Conservation (phyloP, 2,329 filamentous ascomycete species). For the Didymella keratinophila region DNA sequence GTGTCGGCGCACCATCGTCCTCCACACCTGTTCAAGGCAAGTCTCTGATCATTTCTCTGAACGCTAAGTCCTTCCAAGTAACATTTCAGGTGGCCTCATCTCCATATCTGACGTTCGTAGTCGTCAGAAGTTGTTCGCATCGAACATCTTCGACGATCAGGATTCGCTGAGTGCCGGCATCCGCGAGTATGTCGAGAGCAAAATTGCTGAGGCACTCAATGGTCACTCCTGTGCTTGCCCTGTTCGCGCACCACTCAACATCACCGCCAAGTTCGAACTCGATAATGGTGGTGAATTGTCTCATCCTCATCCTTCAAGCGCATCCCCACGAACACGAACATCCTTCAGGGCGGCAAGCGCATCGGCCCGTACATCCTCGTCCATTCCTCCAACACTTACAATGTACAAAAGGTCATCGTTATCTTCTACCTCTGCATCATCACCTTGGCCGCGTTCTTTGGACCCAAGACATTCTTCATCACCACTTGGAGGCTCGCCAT, state of each 20-base stretch:
- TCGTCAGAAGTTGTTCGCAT: neutral
- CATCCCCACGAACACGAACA: neutral
- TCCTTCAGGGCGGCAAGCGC: neutral
- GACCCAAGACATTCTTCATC: neutral
- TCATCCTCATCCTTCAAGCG: neutral
- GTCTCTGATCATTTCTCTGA: neutral
- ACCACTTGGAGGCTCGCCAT: neutral
- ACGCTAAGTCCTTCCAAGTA: neutral
- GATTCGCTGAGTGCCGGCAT: neutral
- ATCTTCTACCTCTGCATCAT: neutral
- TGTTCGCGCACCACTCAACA: neutral
- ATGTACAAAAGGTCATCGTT: neutral
- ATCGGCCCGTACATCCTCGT: neutral
- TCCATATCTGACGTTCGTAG: neutral
- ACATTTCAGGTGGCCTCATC: neutral
- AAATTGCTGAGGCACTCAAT: neutral
- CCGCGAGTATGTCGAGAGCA: neutral
- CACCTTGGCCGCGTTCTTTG: neutral
- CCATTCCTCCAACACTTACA: neutral
- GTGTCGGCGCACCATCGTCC: neutral
- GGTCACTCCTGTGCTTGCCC: neutral
- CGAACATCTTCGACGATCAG: neutral
- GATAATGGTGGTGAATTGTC: neutral
- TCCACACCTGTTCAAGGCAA: neutral
- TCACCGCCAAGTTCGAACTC: neutral